phyloP scores from a whole-genome alignment of 495 filamentous ascomycete species.

The Penicillium maclennaniae region DNA sequence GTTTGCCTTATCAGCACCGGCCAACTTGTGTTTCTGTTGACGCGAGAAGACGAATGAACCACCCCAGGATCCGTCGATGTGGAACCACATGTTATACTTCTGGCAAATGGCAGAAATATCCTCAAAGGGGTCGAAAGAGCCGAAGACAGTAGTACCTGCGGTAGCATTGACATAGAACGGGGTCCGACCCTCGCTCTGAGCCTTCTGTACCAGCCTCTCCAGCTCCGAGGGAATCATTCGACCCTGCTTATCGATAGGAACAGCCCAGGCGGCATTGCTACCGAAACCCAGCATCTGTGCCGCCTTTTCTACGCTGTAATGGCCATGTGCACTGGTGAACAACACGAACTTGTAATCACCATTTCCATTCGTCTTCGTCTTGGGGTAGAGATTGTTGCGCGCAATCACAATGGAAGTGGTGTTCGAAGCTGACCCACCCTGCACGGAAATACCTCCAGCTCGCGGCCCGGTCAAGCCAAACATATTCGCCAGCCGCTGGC shows the following conservation, averaged over 20 bases:
- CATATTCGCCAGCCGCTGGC: conserved; percentile 62
- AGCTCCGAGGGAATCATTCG: conserved; percentile 67
- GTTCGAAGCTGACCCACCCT: conserved; percentile 83
- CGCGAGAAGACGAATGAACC: conserved; percentile 76
- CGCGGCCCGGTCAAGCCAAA: conserved; percentile 71
- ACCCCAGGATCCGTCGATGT: conserved; percentile 89
- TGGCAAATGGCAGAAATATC: conserved; percentile 69
- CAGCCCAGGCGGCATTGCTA: conserved; percentile 63
- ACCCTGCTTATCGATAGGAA: conserved; percentile 68
- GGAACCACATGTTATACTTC: conserved; percentile 75
- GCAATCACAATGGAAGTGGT: conserved; percentile 84
- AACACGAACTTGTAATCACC: conserved; percentile 62
- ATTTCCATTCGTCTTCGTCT: conserved; percentile 69
- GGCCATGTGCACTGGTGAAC: conserved; percentile 86
- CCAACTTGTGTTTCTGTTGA: conserved; percentile 57
- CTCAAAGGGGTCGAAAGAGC: conserved; percentile 80
- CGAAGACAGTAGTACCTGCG: conserved; percentile 89
- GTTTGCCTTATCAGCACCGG: conserved; percentile 69
- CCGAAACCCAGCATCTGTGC: conserved; percentile 84
- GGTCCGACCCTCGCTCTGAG: conserved; percentile 60
- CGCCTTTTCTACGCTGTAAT: conserved; percentile 94
- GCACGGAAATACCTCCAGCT: conserved; percentile 82
- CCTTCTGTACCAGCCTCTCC: conserved; percentile 53
- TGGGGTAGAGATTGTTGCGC: conserved; percentile 77
- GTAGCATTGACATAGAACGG: conserved; percentile 96